Conservation (phyloP, 1,139 yeast genomes). For the Sugiyamaella xylanicola region DNA sequence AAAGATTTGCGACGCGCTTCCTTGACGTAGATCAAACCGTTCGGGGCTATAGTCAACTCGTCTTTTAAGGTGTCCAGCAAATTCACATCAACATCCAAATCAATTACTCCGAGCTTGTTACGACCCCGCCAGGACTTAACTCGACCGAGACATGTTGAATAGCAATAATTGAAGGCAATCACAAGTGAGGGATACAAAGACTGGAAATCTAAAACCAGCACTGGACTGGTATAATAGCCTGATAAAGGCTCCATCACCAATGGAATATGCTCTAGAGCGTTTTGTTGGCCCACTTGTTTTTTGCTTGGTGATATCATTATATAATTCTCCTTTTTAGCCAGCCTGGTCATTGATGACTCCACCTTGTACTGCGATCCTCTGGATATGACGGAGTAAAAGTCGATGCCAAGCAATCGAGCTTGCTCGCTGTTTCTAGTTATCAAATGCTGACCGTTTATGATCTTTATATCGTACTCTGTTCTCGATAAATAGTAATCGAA, state of each 20-base stretch:
- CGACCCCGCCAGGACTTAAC: slow-evolving; percentile 54
- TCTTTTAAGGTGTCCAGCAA: slow-evolving; percentile 52
- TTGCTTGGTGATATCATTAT: slow-evolving; percentile 79
- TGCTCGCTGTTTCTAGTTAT: slow-evolving; percentile 76
- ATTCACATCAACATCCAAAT: slow-evolving; percentile 57
- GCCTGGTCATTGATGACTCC: slow-evolving; percentile 74
- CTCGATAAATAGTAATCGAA: slow-evolving; percentile 57
- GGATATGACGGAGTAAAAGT: slow-evolving; percentile 81
- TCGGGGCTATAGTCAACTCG: slow-evolving; percentile 72
- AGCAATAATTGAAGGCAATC: slow-evolving; percentile 91
- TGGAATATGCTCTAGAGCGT: slow-evolving; percentile 85
- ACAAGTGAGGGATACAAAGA: slow-evolving; percentile 90
- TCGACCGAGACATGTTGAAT: slow-evolving; percentile 80
- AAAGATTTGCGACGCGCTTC: slow-evolving; percentile 67
- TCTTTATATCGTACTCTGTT: slow-evolving; percentile 50
- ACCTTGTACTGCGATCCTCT: slow-evolving; percentile 94
- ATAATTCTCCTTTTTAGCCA: slow-evolving; percentile 74
- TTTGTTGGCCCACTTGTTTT: slow-evolving; percentile 78
- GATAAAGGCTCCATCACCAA: slow-evolving; percentile 91
- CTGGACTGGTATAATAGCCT: slow-evolving; percentile 81
- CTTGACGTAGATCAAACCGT: slow-evolving; percentile 79
- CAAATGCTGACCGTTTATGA: slow-evolving; percentile 65
- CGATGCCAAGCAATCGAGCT: slow-evolving; percentile 85
- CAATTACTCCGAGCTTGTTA: slow-evolving; percentile 55
- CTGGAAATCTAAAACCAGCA: slow-evolving; percentile 88